phyloP scores from a whole-genome alignment of 768 basidiomycete species.

The Paxillus involutus region DNA sequence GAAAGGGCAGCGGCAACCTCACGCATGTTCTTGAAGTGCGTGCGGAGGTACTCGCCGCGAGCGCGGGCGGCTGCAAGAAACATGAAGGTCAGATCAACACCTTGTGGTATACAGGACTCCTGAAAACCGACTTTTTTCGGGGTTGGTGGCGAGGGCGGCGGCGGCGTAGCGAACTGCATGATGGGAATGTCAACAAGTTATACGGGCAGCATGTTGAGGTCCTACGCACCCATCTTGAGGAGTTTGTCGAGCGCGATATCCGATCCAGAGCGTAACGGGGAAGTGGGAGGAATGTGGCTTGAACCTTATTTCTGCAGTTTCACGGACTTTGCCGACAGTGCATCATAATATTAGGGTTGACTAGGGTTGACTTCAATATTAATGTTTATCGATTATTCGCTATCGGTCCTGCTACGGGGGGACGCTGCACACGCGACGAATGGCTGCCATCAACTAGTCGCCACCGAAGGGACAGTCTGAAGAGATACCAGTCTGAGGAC shows the following conservation, averaged over 20 bases:
- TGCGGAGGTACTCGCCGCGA: constrained; percentile 95
- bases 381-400: too few species aligned
- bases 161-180: constrained; percentile 88
- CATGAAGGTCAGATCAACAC: constrained; percentile 8
- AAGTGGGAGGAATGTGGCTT: constrained; percentile 37
- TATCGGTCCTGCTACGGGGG: too few species aligned
- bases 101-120: neutral
- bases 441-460: too few species aligned
- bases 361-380: too few species aligned
- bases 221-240: constrained; percentile 62
- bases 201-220: constrained; percentile 17
- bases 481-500: too few species aligned
- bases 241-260: constrained; percentile 38
- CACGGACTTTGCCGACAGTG: constrained; percentile 22
- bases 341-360: too few species aligned
- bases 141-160: constrained; percentile 83
- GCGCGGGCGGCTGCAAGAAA: constrained; percentile 76
- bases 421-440: too few species aligned
- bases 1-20: constrained; percentile 95
- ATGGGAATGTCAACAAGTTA: constrained; percentile 17
- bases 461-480: too few species aligned
- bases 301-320: constrained; percentile 32
- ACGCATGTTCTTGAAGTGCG: constrained; percentile 99
- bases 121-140: constrained; percentile 83
- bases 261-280: constrained; percentile 59